phyloP scores from a whole-genome alignment of 2,329 filamentous ascomycete species.

The Nakataea oryzae region DNA sequence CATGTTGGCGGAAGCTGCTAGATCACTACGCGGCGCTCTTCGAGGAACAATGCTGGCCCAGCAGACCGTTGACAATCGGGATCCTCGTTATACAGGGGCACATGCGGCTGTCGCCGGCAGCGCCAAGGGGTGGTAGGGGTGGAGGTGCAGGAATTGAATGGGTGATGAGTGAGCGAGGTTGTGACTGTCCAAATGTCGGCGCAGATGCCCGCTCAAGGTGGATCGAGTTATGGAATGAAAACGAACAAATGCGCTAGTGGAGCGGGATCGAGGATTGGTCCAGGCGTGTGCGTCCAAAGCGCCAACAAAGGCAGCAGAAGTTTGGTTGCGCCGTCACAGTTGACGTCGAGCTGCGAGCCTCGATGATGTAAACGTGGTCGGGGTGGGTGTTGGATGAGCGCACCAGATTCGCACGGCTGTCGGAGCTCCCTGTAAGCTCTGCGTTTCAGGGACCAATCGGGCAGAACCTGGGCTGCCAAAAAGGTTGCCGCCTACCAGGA shows the following conservation, averaged over 20 bases:
- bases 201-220: background rate
- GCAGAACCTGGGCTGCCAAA: background rate
- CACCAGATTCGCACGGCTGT: background rate
- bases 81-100: background rate
- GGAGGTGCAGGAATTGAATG: background rate
- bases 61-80: background rate
- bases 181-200: background rate
- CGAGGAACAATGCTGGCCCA: background rate
- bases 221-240: background rate
- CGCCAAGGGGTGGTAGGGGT: background rate
- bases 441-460: background rate
- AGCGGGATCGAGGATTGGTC: background rate
- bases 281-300: too few relatives aligned
- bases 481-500: background rate
- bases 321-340: background rate
- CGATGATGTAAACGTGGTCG: background rate
- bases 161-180: background rate
- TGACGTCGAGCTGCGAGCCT: background rate
- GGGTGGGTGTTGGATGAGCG: too few relatives aligned
- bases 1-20: constrained; percentile 36
- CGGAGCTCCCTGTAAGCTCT: background rate
- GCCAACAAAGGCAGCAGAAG: background rate
- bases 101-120: background rate
- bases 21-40: too few relatives aligned
- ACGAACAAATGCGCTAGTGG: background rate